Evolutionary conservation across 441 rosid species (phyloP), one percentile per base, ranked within the genome.

Genomic region (Aleurites moluccanus): DNA sequence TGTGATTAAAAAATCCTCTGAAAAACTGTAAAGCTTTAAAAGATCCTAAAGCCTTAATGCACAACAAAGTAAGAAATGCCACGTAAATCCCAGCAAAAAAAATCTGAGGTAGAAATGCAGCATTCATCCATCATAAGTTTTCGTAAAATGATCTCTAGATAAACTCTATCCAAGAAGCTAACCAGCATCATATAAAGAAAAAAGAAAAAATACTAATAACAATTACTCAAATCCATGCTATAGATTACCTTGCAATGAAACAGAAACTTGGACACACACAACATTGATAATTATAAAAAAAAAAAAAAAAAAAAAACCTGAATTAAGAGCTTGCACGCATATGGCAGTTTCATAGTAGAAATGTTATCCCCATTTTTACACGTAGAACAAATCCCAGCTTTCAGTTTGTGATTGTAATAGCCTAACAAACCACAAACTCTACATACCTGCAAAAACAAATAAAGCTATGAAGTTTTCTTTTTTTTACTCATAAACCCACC

Each of bases 291-390:
- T 42, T 49, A 23, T 47, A 65, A 28, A 21, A 25, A 42, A 8
- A 55, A 55, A 23, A 53, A 65, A 28, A 21, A 25, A 42, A 8
- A 55, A 3, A 9, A 3, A 75, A 91, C 97, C 98, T 93, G 99
- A 68, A 90, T 75, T 65, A 95, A 84, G 78, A 95, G 99, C 88
- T 93, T 96, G 97, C 97, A 91, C 2, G 99, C 98, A 67, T 93
- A 93, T 7, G 99, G 97, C 21, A 96, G 86, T 78, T 90, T 92
- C 97, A 92, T 84, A 6, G 92, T 91, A 30, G 97, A 87, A 78
- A 96, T 85, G 65, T 89, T 86, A 64, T 89, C 92, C 20, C 99
- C 99, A 44, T 78, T 90, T 85, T 89, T 91, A 85, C 99, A 93
- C 9, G 88, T 82, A 57, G 98, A 82, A 82, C 99, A 96, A 69